phyloP scores from a whole-genome alignment of 1,284 basidiomycete species.

The Marasmius sp. region DNA sequence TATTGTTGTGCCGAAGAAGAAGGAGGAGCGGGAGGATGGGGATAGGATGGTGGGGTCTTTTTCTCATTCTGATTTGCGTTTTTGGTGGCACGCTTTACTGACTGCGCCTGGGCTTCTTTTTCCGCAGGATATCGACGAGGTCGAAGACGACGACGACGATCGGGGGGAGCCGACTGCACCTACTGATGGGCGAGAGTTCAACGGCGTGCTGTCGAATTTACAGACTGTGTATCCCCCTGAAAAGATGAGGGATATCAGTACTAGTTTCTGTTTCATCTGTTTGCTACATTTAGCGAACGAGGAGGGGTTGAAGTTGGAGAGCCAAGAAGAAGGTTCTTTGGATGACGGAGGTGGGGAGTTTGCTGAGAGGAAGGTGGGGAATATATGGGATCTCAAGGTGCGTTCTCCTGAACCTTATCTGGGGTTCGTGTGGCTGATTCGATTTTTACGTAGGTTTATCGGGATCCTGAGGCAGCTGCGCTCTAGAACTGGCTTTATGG shows the following conservation, averaged over 20 bases:
- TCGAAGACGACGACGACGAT: too few species aligned
- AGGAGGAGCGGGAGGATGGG: conserved; percentile 38
- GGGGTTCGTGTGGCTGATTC: not conserved
- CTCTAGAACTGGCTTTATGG: not conserved
- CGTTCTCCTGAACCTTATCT: conserved; percentile 12
- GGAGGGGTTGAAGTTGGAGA: conserved; percentile 83
- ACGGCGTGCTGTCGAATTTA: conserved; percentile 81
- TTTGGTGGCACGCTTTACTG: not conserved
- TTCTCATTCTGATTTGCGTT: too few species aligned
- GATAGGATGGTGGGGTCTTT: conserved; percentile 71
- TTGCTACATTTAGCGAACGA: conserved; percentile 94
- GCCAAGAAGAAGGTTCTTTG: conserved; percentile 25
- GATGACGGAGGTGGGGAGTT: conserved; percentile 22
- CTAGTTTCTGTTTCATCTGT: conserved; percentile 99
- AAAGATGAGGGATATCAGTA: conserved; percentile 97
- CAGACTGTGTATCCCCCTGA: conserved; percentile 85
- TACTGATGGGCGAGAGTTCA: conserved; percentile 74
- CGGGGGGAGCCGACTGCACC: conserved; percentile 49
- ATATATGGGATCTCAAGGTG: conserved; percentile 79
- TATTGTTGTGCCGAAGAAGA: conserved; percentile 55
- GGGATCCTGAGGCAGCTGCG: conserved; percentile 63
- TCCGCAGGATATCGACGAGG: conserved; percentile 55
- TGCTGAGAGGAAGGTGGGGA: conserved; percentile 55
- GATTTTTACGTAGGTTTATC: conserved; percentile 53
- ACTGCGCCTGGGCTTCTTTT: too few species aligned